Evolutionary conservation across 2,329 filamentous ascomycete species (phyloP).

Genomic region (Amylocarpus encephaloides): DNA sequence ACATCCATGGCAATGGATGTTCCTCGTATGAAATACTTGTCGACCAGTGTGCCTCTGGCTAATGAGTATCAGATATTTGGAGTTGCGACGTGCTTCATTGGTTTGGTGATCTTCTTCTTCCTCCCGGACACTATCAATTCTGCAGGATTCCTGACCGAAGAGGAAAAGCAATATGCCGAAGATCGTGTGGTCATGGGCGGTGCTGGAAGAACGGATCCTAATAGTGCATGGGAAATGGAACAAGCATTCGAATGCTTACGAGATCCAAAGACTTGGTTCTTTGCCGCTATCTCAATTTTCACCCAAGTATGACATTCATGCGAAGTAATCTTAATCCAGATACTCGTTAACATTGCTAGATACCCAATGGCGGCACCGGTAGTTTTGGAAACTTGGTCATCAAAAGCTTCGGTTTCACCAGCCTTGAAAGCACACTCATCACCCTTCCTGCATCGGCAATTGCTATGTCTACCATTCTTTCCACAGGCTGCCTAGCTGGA

Average conservation of each 20-base stretch:
- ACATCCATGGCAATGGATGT: constrained; percentile 52
- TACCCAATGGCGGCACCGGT: constrained; percentile 56
- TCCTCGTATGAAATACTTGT: constrained; percentile 30
- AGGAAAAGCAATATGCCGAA: constrained; percentile 42
- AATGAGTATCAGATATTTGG: constrained; percentile 39
- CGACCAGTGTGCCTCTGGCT: not conserved
- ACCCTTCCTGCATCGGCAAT: constrained; percentile 19
- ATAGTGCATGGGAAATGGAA: constrained; percentile 39
- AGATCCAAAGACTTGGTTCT: constrained; percentile 52
- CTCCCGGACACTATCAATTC: constrained; percentile 48
- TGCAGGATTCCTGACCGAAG: constrained; percentile 49
- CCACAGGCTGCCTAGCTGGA: constrained; percentile 34
- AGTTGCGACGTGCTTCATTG: constrained; percentile 39
- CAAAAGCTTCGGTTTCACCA: constrained; percentile 33
- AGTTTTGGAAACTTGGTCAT: constrained; percentile 47
- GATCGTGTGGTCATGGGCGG: constrained; percentile 44
- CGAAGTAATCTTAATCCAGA: not conserved
- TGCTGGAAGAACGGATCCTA: constrained; percentile 44
- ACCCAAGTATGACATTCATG: constrained; percentile 34
- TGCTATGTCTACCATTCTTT: constrained; percentile 16
- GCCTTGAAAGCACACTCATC: constrained; percentile 30
- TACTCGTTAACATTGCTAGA: constrained; percentile 22
- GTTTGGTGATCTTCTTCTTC: constrained; percentile 40
- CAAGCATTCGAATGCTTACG: constrained; percentile 48
- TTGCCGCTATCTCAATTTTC: constrained; percentile 46